A percentile compares a stretch with the other conserved stretches of the same genome.
Evolutionary conservation across 225 moss, liverwort and hornwort genomes (phyloP).

Genomic region (Pleurozium schreberi): DNA sequence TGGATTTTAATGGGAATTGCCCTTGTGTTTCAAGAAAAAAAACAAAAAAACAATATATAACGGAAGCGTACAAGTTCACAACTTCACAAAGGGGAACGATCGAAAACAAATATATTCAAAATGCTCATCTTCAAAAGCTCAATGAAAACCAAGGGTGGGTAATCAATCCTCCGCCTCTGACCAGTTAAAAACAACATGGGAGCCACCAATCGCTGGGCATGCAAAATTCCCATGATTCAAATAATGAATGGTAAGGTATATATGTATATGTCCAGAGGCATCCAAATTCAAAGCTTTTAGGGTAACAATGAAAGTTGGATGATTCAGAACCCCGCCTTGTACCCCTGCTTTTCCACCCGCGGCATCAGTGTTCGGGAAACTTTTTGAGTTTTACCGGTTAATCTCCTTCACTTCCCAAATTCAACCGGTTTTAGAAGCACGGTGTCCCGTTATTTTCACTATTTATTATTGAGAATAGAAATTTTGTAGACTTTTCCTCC

Average conservation of each 20-base stretch:
- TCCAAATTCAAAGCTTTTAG: not conserved
- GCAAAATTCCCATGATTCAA: not conserved
- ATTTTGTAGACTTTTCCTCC: too few species aligned
- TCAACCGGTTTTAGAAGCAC: too few species aligned
- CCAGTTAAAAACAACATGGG: not conserved
- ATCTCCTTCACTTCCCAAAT: too few species aligned
- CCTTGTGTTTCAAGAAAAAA: too few species aligned
- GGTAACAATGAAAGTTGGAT: not conserved
- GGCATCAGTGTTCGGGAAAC: too few species aligned
- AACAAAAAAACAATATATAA: too few species aligned
- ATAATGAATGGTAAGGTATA: too few species aligned
- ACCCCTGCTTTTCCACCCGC: not conserved
- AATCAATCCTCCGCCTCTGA: not conserved
- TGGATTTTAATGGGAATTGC: too few species aligned
- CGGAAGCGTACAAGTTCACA: not conserved
- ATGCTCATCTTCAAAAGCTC: not conserved
- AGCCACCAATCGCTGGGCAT: not conserved
- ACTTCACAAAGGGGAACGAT: not conserved
- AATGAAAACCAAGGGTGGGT: not conserved
- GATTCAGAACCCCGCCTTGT: not conserved
- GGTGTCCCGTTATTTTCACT: too few species aligned
- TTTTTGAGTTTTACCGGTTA: too few species aligned
- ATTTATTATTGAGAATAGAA: too few species aligned
- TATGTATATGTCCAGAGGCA: not conserved
- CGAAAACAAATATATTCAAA: too few species aligned